Conservation (phyloP, 2,329 filamentous ascomycete species). For the Clarireedia sp. region DNA sequence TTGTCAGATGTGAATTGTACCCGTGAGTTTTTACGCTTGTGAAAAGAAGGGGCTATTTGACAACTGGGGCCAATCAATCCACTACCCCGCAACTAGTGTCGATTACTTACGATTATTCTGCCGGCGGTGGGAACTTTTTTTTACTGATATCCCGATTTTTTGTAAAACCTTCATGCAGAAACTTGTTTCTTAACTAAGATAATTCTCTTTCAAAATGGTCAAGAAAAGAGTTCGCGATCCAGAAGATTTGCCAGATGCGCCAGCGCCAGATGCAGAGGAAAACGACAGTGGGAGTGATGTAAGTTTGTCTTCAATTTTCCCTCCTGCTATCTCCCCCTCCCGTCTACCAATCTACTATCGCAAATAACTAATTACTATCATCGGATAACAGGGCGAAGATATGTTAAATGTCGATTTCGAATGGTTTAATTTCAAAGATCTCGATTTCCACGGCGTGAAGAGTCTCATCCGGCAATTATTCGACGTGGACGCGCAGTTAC, state of each 20-base stretch:
- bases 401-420: slow-evolving; percentile 96
- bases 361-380: background rate
- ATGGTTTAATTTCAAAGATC: slow-evolving; percentile 90
- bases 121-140: background rate
- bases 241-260: slow-evolving; percentile 27
- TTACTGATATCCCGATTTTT: background rate
- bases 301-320: background rate
- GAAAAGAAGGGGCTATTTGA: too few relatives aligned
- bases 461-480: slow-evolving; percentile 84
- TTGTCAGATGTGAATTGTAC: too few relatives aligned
- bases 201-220: slow-evolving; percentile 25
- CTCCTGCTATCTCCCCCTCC: slow-evolving; percentile 1
- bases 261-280: slow-evolving; percentile 16
- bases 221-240: slow-evolving; percentile 30
- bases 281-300: slow-evolving; percentile 28
- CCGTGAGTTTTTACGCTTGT: too few relatives aligned
- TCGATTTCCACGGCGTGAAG: slow-evolving; percentile 95
- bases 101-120: background rate
- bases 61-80: background rate
- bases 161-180: too few relatives aligned
- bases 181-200: background rate
- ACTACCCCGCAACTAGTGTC: background rate
- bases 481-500: slow-evolving; percentile 76
- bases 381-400: slow-evolving; percentile 62
- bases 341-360: slow-evolving; percentile 1